phyloP scores from a whole-genome alignment of 2,329 filamentous ascomycete genomes.

The Beauveria varroae region DNA sequence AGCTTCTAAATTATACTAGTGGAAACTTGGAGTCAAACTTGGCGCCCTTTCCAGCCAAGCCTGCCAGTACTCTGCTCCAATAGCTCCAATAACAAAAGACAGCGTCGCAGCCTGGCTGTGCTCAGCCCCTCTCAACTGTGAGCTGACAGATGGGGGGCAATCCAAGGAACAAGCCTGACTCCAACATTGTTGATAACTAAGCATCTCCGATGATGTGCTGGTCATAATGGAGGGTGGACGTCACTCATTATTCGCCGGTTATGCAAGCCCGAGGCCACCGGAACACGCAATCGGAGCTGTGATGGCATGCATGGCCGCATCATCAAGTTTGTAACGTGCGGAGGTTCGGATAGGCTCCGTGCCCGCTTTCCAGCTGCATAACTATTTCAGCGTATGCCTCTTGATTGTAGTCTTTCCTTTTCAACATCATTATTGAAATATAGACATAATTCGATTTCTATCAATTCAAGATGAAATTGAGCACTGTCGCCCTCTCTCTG shows the following conservation, averaged over 20 bases:
- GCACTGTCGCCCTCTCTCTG: background rate
- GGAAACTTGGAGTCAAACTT: background rate
- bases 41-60: background rate
- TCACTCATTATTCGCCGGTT: background rate
- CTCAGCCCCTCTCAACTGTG: background rate
- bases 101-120: background rate
- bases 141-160: background rate
- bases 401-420: background rate
- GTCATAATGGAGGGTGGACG: background rate
- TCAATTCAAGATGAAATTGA: conserved; percentile 3
- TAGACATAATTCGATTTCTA: background rate
- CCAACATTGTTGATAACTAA: background rate
- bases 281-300: background rate
- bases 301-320: conserved; percentile 8
- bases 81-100: conserved; percentile 2
- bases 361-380: background rate
- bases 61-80: background rate
- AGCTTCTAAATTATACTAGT: background rate
- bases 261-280: background rate
- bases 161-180: background rate
- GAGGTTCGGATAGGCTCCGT: background rate
- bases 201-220: background rate
- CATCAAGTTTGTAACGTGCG: conserved; percentile 1
- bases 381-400: background rate
- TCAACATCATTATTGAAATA: background rate